phyloP scores from a whole-genome alignment of 2,329 filamentous ascomycete genomes.

The Mycogone perniciosa region DNA sequence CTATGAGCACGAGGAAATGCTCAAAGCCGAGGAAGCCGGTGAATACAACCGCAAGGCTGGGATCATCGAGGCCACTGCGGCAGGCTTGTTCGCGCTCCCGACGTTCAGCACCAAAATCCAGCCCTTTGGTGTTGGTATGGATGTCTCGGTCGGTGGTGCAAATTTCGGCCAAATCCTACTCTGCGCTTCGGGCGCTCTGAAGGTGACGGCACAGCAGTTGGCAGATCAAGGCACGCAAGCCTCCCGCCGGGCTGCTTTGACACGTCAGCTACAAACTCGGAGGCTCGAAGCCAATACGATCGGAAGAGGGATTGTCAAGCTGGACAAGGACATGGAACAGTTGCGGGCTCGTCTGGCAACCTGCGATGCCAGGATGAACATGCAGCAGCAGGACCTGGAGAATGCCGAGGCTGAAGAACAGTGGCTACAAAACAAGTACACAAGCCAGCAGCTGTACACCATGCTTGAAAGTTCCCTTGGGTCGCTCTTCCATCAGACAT shows the following conservation, averaged over 20 bases:
- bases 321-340: constrained; percentile 11
- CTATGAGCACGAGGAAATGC: background rate
- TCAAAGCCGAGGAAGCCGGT: background rate
- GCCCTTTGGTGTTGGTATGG: background rate
- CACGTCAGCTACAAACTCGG: background rate
- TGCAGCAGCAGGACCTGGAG: background rate
- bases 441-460: background rate
- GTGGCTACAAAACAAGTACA: background rate
- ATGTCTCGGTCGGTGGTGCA: background rate
- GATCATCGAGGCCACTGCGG: background rate
- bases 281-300: background rate
- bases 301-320: background rate
- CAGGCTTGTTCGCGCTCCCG: background rate
- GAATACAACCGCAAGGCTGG: background rate
- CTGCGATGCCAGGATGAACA: background rate
- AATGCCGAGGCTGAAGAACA: background rate
- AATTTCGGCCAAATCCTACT: background rate
- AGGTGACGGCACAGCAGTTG: background rate
- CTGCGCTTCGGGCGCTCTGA: background rate
- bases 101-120: background rate
- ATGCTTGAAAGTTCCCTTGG: background rate
- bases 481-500: background rate
- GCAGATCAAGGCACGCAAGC: background rate
- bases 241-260: background rate
- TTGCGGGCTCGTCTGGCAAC: constrained; percentile 19